These are phyloP conservation scores for Vitis rupestris DNA, from an alignment of 164 flowering plant species.

Conservation along the genomic window DNA sequence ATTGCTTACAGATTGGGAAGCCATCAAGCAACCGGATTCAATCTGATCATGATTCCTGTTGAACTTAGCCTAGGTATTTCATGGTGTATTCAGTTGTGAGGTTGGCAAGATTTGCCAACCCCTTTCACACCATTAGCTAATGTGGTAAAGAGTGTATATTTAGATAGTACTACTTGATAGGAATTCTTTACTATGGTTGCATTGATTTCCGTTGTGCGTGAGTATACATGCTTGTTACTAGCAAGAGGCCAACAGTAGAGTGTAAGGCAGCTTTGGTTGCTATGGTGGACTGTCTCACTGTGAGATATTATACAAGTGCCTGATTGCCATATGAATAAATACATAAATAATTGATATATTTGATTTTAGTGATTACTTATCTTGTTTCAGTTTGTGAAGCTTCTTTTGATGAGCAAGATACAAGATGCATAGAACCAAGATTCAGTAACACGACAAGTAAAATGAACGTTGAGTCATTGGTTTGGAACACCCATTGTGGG, in stretches of 20 bases:
- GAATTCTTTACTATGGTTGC: conserved; percentile 14
- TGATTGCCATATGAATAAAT: not conserved
- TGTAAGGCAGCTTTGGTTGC: conserved; percentile 8
- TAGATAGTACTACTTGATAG: conserved; percentile 5
- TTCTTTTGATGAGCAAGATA: too few species aligned
- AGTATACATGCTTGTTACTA: conserved; percentile 12
- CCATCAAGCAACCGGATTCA: conserved; percentile 71
- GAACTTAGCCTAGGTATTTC: conserved; percentile 17
- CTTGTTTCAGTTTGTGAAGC: too few species aligned
- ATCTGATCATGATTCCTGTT: conserved; percentile 62
- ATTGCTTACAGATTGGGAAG: conserved; percentile 78
- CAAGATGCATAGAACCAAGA: too few species aligned
- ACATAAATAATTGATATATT: too few species aligned
- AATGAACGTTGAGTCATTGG: too few species aligned
- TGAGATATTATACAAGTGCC: conserved; percentile 9
- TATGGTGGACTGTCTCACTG: conserved; percentile 10
- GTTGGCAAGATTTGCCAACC: conserved; percentile 55
- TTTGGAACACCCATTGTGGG: too few species aligned
- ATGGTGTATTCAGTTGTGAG: conserved; percentile 45
- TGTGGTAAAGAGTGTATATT: conserved; percentile 24
- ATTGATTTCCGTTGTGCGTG: conserved; percentile 11
- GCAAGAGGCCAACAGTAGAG: conserved; percentile 4
- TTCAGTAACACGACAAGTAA: too few species aligned
- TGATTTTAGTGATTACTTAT: too few species aligned
- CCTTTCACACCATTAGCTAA: conserved; percentile 42